Percentiles rank a stretch among this genome's conserved stretches.
Evolutionary conservation across 1,139 yeast species (phyloP).

Genomic region (Hemisphaericaspora xylanilytica): DNA sequence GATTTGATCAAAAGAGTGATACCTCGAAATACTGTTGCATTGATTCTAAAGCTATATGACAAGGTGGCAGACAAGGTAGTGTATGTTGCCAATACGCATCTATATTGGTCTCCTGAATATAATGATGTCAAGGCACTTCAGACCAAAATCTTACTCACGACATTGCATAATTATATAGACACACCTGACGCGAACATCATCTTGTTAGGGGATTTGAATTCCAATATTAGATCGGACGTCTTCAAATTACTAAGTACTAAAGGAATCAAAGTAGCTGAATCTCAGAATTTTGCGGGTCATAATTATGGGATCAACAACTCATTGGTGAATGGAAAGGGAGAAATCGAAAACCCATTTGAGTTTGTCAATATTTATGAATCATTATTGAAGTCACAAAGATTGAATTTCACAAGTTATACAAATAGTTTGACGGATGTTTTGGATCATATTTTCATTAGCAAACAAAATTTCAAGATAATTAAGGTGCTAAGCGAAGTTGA

Average conservation of each 20-base stretch:
- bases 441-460: conserved; percentile 59
- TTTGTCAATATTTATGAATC: conserved; percentile 21
- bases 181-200: conserved; percentile 19
- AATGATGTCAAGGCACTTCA: conserved; percentile 57
- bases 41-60: conserved; percentile 47
- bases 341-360: conserved; percentile 21
- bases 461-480: conserved; percentile 20
- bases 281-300: conserved; percentile 23
- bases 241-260: conserved; percentile 43
- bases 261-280: conserved; percentile 25
- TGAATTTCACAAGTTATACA: conserved; percentile 51
- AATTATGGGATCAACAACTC: conserved; percentile 36
- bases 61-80: conserved; percentile 33
- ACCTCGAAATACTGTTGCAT: conserved; percentile 55
- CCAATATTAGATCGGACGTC: conserved; percentile 48
- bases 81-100: conserved; percentile 54
- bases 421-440: conserved; percentile 49
- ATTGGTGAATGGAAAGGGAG: conserved; percentile 11
- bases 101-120: conserved; percentile 54
- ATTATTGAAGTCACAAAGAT: conserved; percentile 17
- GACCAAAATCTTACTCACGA: conserved; percentile 43
- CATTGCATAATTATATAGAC: conserved; percentile 22
- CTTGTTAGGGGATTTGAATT: conserved; percentile 55
- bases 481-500: conserved; percentile 24
- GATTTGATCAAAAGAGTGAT: conserved; percentile 37